A percentile compares a stretch with the other conserved stretches of the same genome.
Evolutionary conservation across 805 yeast genomes (phyloP).

Genomic region (Blastobotrys chiropterorum): DNA sequence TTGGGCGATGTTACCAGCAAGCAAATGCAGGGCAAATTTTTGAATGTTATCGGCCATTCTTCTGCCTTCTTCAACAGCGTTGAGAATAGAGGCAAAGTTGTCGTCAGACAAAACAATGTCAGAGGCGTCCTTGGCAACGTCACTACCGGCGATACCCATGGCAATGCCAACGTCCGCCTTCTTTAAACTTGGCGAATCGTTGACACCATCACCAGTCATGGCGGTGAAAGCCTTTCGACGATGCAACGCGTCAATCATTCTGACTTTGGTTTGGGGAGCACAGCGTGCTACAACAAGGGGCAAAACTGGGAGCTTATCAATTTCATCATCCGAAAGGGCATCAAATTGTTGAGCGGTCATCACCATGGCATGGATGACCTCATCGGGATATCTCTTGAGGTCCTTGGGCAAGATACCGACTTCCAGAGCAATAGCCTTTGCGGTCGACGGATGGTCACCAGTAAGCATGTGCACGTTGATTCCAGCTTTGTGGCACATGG

Average conservation of each 20-base stretch:
- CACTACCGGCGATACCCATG: constrained; percentile 77
- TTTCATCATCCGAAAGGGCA: constrained; percentile 48
- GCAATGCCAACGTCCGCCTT: constrained; percentile 79
- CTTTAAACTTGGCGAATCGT: constrained; percentile 72
- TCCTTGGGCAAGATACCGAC: constrained; percentile 69
- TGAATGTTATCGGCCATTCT: constrained; percentile 74
- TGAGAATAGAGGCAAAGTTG: constrained; percentile 71
- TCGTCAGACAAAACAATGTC: constrained; percentile 73
- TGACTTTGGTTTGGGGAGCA: constrained; percentile 75
- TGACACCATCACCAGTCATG: constrained; percentile 83
- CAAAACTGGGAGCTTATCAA: constrained; percentile 57
- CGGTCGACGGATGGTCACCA: constrained; percentile 77
- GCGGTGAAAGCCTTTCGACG: constrained; percentile 60
- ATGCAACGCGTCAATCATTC: constrained; percentile 73
- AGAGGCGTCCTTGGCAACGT: constrained; percentile 79
- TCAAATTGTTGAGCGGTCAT: constrained; percentile 75
- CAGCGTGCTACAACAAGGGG: constrained; percentile 79
- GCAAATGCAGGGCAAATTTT: constrained; percentile 66
- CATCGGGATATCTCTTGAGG: constrained; percentile 46
- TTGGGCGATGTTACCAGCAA: constrained; percentile 69
- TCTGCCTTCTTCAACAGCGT: constrained; percentile 76
- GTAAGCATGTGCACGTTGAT: constrained; percentile 77
- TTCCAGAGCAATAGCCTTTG: constrained; percentile 72
- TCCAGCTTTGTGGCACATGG: constrained; percentile 65
- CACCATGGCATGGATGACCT: constrained; percentile 56